Evolutionary conservation across 2,329 filamentous ascomycete species (phyloP), one percentile per base, ranked within the genome.

Genomic region (Emergomyces africanus): DNA sequence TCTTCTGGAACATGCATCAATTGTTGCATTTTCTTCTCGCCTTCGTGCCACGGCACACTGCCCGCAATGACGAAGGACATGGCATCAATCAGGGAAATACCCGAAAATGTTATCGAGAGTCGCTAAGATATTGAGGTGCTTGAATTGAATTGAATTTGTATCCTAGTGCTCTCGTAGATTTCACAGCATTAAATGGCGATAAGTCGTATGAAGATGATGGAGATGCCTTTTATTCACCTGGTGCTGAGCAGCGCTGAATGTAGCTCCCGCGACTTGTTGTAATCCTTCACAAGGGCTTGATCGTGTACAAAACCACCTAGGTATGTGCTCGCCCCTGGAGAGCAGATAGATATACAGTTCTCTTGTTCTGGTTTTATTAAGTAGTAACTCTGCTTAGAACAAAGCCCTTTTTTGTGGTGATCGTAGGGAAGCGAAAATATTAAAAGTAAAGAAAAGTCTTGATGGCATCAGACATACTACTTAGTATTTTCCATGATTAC

Each of bases 21-120:
- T 18, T 74, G 69, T 59, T 87, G 87, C 71, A 92, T 82, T 54
- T 79, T 77, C 48, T 77, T 67, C 71, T 92, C 88, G 65, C 88
- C 88, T 10, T 79, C 70, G 70, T 88, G 84, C 77, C 82, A 90
- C 46, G 65, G 62, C 14, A 66, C 54, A 9, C 62, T 62, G 23
- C 55, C 63, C 33, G 63, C 61, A 33, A 69, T 59, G 15, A 68
- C 59, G 49, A 66, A 61, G 2, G 65, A 20, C 67, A 69, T 69
- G 37, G 50, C 15, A 18, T 23, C 20, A 44, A 30, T 42, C 8
- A 4, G 14, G 18, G 14, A 42, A 33, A n/a, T n/a, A n/a, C 18
- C 39, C 30, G 20, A 39, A 18, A 3, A 39, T 41, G n/a, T 10
- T 39, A 14, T 15, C 39, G 18, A 54, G 51, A 39, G 33, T 5